Evolutionary conservation across 352 stramenopile species (phyloP), one percentile per base, ranked within the genome.

Genomic region (Globisporangium mamillatum): DNA sequence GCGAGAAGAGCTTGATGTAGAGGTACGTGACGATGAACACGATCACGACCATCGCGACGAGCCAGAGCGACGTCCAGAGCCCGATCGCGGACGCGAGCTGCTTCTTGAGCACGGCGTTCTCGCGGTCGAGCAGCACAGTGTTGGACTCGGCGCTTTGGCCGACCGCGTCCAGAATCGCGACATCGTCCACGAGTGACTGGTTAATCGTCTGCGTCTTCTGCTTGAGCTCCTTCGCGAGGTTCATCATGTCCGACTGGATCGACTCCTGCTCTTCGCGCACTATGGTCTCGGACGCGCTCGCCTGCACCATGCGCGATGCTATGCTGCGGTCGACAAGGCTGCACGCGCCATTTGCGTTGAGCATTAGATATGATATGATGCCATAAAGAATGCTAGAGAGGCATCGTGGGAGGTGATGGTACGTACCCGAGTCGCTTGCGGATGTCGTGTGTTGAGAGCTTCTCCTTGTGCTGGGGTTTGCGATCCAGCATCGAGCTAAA

Each of bases 1-100:
- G 60, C 10, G 75, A 89, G 61, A 92, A 92, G 25, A 93, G 60
- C 71, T 91, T 91, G 71, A 93, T 90, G 76, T 90, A 93, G 22
- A 90, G 81, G 68, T 92, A 93, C 61, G 75, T 90, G 70, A 78
- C 65, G 36, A 92, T 67, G 52, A 92, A 93, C 27, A 89, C 75
- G 59, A 88, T 62, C 44, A 91, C 71, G 34, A 85, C 73, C 56
- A 75, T 84, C 25, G 77, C 76, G 53, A 93, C 75, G 32, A 93
- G 83, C 66, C 75, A 89, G 16, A 93, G 68, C 36, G 85, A 90
- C 34, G 82, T 93, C 85, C 81, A 92, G 48, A 93, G 65, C 20
- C 85, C 85, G 63, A 93, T 92, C 69, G 81, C 89, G 22, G 81
- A 89, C 9, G 81, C 82, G 50, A 91, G 48, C 53, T 93, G 83